phyloP scores from a whole-genome alignment of 1,284 basidiomycete species.

The Sporisorium exsertum region DNA sequence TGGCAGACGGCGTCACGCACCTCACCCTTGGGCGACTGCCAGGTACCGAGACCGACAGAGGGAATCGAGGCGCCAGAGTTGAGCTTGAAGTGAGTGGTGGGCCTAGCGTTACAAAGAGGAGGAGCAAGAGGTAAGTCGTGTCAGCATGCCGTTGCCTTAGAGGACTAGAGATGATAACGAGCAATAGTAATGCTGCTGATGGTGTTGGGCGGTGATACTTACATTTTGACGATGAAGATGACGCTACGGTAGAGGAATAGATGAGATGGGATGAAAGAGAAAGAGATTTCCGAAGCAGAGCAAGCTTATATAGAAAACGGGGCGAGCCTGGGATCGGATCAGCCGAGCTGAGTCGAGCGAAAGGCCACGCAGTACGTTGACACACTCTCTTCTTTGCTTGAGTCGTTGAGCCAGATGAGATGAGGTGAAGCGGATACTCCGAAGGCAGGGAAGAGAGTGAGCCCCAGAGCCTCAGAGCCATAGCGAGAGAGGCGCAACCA shows the following conservation, averaged over 20 bases:
- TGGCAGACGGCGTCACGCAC: constrained; percentile 72
- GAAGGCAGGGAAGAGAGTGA: neutral
- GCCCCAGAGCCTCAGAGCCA: neutral
- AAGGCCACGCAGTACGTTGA: neutral
- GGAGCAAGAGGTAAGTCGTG: neutral
- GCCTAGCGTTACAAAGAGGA: constrained; percentile 6
- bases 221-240: constrained; percentile 22
- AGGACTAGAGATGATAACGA: neutral
- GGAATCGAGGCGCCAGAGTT: constrained; percentile 58
- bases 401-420: neutral
- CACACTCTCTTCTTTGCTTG: neutral
- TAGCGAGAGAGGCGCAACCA: neutral
- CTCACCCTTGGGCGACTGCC: constrained; percentile 68
- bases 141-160: too few species aligned
- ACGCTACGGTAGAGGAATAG: neutral
- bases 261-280: constrained; percentile 6
- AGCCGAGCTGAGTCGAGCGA: neutral
- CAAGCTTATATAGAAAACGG: constrained; percentile 24
- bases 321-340: too few species aligned
- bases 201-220: constrained; percentile 7
- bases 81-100: constrained; percentile 52
- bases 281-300: constrained; percentile 11
- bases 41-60: constrained; percentile 57
- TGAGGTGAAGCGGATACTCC: too few species aligned
- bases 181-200: neutral